Base-by-base conservation (phyloP, 2,329 filamentous ascomycete genomes). In the Podosphaera xanthii region DNA sequence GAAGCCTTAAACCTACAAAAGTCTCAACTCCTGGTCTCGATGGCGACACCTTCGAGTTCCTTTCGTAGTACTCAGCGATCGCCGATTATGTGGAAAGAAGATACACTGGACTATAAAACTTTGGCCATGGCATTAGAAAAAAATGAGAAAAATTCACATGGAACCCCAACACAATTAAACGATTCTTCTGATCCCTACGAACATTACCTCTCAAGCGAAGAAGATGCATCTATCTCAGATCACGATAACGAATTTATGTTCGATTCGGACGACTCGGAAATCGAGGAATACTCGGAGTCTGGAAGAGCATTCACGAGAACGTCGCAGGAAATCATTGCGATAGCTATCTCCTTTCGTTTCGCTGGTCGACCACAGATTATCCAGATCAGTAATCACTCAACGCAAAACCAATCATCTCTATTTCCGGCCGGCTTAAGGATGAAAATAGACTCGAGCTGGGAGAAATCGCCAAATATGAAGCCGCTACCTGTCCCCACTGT, bases 161-260 rank as follows among this genome's bases (percentile, higher is more conserved):
- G 2, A n/a, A 22, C 22, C 22, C 22, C 35, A 36, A 8, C 35
- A 10, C 8, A 9, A 22, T 40, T 65, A 14, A 54, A 65, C 35
- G 60, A 63, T 57, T 56, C 63, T 57, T 56, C 63, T 14, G 65
- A 69, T 62, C 77, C 79, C 4, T 79, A 82, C 67, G 77, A 81
- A 60, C 66, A 79, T 60, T 84, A 84, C 68, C 75, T 84, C 34
- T 83, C 80, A 1, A 82, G 79, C 0, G 81, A 84, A 63, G 81
- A 84, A 67, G 81, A 83, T 62, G 79, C 75, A 36, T 83, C 80
- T 1, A 80, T 80, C 1, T 79, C 77, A 53, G 80, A 80, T 68
- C 77, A 80, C 65, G 75, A 75, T 65, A 81, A 78, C 59, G 78
- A 79, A 63, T 76, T 75, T 62, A 67, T 70, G 59, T 70, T 71